These are phyloP conservation scores for Parasitella parasitica DNA, from an alignment of 371 early-diverging fungal genomes.

Conservation along the genomic window DNA sequence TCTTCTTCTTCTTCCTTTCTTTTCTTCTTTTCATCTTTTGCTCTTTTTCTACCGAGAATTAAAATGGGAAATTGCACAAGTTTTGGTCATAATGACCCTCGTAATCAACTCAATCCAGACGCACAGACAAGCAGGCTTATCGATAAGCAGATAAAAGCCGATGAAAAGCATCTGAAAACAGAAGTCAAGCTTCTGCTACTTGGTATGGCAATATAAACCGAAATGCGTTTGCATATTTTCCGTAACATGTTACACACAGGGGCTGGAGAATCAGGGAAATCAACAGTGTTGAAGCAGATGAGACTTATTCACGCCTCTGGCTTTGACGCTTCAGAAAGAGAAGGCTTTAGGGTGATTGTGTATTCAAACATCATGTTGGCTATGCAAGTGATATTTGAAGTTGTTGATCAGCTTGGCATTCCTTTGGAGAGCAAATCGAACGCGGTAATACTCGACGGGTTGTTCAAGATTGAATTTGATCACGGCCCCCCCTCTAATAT, in stretches of 20 bases:
- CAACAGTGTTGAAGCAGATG: conserved; percentile 92
- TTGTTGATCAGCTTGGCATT: conserved; percentile 42
- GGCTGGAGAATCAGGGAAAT: conserved; percentile 89
- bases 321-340: conserved; percentile 76
- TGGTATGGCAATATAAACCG: conserved; percentile 54
- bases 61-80: conserved; percentile 28
- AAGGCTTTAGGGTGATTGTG: conserved; percentile 70
- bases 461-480: neutral
- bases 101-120: neutral
- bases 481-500: neutral
- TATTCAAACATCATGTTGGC: conserved; percentile 79
- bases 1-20: neutral
- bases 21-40: neutral
- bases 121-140: conserved; percentile 66
- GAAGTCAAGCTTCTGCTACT: conserved; percentile 89
- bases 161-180: conserved; percentile 64
- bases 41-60: neutral
- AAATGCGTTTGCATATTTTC: neutral
- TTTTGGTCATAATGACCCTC: neutral
- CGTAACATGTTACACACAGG: conserved; percentile 53
- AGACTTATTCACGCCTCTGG: conserved; percentile 90
- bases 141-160: conserved; percentile 75
- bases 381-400: conserved; percentile 61
- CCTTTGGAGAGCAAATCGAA: conserved; percentile 7
- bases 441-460: neutral